Evolutionary conservation across 345 rosid species (phyloP).

Genomic region (Gynandropsis gynandra): DNA sequence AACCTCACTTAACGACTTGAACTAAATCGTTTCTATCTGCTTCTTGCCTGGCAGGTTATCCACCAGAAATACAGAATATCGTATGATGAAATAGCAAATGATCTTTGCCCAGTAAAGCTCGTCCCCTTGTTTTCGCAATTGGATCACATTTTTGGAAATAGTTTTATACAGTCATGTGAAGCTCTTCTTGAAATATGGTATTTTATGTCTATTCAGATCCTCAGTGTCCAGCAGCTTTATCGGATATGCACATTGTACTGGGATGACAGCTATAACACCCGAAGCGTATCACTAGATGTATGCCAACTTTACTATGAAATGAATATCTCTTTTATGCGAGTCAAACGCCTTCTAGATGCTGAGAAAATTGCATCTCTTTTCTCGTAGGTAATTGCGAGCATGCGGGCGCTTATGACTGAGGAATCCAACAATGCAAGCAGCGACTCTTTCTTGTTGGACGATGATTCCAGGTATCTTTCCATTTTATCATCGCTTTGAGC

Average conservation of each 20-base stretch:
- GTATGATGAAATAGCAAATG: constrained; percentile 88
- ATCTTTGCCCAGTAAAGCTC: constrained; percentile 82
- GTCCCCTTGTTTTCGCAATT: no score
- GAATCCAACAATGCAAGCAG: constrained; percentile 80
- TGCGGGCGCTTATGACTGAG: constrained; percentile 95
- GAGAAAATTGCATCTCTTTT: constrained; percentile 6
- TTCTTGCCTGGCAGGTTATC: constrained; percentile 55
- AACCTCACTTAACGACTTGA: background rate
- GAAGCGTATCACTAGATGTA: constrained; percentile 88
- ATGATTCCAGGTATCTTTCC: constrained; percentile 61
- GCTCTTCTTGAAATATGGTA: constrained; percentile 10
- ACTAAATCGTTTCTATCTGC: background rate
- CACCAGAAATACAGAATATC: constrained; percentile 97
- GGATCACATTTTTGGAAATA: background rate
- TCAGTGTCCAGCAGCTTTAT: constrained; percentile 94
- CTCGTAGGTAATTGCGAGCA: constrained; percentile 85
- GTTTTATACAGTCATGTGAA: background rate
- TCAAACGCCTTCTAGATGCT: constrained; percentile 6
- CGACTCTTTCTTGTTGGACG: constrained; percentile 92
- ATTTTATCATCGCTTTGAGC: constrained; percentile 5
- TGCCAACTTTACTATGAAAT: constrained; percentile 15
- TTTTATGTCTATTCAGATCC: constrained; percentile 52
- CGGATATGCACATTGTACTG: constrained; percentile 93
- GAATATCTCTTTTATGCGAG: background rate
- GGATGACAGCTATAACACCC: constrained; percentile 96